These are phyloP conservation scores for Stylonectria norvegica DNA, from an alignment of 2,329 filamentous ascomycete species.

Conservation along the genomic window DNA sequence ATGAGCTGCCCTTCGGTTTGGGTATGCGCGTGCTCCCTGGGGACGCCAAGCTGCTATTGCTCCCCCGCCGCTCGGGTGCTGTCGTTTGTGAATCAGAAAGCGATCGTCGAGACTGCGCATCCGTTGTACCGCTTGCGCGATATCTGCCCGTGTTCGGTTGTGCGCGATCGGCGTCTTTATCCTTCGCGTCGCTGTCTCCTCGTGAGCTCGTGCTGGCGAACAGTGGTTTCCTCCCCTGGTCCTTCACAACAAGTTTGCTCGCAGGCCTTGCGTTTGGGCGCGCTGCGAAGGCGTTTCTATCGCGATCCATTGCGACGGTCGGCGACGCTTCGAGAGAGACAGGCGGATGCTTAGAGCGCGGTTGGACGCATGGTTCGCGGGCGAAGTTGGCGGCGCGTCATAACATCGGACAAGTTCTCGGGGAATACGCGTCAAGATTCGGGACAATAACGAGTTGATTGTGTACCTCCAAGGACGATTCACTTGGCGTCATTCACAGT, in stretches of 20 bases:
- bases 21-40: conserved; percentile 35
- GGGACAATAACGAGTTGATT: neutral
- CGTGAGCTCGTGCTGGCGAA: conserved; percentile 30
- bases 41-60: conserved; percentile 23
- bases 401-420: conserved; percentile 16
- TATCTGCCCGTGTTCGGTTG: conserved; percentile 12
- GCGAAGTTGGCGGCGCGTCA: conserved; percentile 17
- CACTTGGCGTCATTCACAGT: too few species aligned
- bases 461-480: too few species aligned
- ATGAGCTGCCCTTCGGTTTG: conserved; percentile 24
- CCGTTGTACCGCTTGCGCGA: conserved; percentile 6
- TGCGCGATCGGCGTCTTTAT: conserved; percentile 19
- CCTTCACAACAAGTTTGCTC: conserved; percentile 36
- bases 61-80: conserved; percentile 16
- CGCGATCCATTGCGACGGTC: conserved; percentile 23
- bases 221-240: conserved; percentile 40
- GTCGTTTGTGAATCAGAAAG: conserved; percentile 23
- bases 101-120: conserved; percentile 20
- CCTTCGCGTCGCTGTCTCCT: conserved; percentile 15
- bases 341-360: conserved; percentile 11
- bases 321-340: conserved; percentile 6
- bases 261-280: conserved; percentile 18
- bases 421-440: too few species aligned
- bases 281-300: conserved; percentile 19
- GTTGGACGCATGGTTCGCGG: conserved; percentile 17